Conservation (phyloP, 2,329 filamentous ascomycete genomes). For the Penicillium sp. region DNA sequence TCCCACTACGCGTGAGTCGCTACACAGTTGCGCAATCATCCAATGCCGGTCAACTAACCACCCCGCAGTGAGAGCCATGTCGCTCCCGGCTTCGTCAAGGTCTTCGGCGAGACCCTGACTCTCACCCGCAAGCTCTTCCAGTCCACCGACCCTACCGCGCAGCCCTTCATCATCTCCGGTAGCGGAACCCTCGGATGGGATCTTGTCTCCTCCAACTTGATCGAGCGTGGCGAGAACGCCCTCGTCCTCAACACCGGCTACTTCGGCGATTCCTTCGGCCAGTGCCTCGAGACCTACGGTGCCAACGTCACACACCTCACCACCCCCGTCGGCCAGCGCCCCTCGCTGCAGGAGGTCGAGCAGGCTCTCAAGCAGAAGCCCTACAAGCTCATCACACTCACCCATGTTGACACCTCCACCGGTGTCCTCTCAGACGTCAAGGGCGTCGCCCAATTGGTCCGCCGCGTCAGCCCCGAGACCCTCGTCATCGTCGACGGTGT, state of each 20-base stretch:
- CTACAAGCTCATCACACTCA: conserved; percentile 93
- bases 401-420: conserved; percentile 96
- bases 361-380: conserved; percentile 83
- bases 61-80: conserved; percentile 83
- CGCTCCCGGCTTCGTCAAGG: conserved; percentile 81
- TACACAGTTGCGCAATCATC: not conserved
- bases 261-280: conserved; percentile 92
- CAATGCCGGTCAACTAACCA: conserved; percentile 3
- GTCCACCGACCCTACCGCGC: conserved; percentile 75
- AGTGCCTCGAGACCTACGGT: conserved; percentile 89
- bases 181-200: conserved; percentile 98
- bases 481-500: conserved; percentile 93
- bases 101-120: conserved; percentile 85
- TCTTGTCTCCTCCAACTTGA: conserved; percentile 87
- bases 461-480: conserved; percentile 84
- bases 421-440: conserved; percentile 92
- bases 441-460: conserved; percentile 77
- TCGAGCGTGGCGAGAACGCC: conserved; percentile 85
- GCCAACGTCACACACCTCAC: conserved; percentile 87
- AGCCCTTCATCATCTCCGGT: conserved; percentile 91
- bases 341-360: conserved; percentile 84
- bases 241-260: conserved; percentile 95
- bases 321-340: conserved; percentile 82
- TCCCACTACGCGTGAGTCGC: conserved; percentile 69
- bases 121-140: conserved; percentile 94